Base-by-base conservation (phyloP, 1,284 basidiomycete genomes). In the Fomitiporia mediterranea region DNA sequence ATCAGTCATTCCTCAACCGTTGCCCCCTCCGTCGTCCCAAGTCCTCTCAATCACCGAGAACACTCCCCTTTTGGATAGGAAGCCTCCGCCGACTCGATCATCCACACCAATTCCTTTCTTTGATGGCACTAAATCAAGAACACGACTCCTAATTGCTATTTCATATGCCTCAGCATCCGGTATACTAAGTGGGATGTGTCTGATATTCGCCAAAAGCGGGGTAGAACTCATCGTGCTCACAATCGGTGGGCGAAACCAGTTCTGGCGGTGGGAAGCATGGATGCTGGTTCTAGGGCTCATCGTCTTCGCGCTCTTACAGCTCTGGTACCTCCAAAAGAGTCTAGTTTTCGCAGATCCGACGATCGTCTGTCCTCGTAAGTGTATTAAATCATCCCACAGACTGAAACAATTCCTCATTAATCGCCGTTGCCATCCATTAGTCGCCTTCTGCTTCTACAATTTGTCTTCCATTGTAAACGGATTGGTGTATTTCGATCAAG, bases 391-490 rank as follows among this genome's bases (percentile, higher is more conserved):
- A 38, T 9, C 17, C 13, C 43, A 55, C 28, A 43, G 21, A 25
- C 21, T 40, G 23, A 35, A 8, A 37, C 30, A 28, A 30, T 52
- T n/a, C 59, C 34, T 56, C 50, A 30, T 50, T 34, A 13, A 42
- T 30, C 9, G 30, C 17, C 51, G 1, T 47, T 47, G 38, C 61
- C 40, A 49, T 57, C 59, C 55, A 53, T 27, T 63, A 89, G 86
- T 94, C 63, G 94, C 94, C 1, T 98, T 98, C 70, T 97, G 94
- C 71, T 94, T 94, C 69, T 98, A 97, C 74, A 98, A 97, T 66
- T 72, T 95, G 6, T 92, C 92, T 4, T 94, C 91, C 11, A 95
- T 96, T 66, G 78, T 94, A 44, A 87, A 88, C 61, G 89, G 90
- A 1, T 80, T 97, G 37, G 83, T 97, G 49, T 98, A 96, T 70